phyloP scores from a whole-genome alignment of 2,329 filamentous ascomycete species.

The Paramyrothecium sp. region DNA sequence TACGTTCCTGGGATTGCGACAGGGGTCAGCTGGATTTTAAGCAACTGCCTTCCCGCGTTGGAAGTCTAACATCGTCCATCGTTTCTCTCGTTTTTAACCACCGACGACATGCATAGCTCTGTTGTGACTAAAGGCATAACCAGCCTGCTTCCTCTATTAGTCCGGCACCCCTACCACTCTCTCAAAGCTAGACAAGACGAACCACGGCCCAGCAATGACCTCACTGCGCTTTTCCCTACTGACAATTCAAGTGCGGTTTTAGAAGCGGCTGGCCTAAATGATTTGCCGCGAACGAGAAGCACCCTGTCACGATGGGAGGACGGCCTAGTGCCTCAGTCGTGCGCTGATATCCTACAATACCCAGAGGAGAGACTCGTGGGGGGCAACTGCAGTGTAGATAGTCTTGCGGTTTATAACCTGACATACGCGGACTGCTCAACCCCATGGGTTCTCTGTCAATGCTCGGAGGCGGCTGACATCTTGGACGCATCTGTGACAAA shows the following conservation, averaged over 20 bases:
- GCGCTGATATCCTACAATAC: constrained; percentile 2
- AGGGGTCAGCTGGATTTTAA: background rate
- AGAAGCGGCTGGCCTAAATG: constrained; percentile 1
- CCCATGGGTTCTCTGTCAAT: constrained; percentile 1
- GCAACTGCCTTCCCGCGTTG: background rate
- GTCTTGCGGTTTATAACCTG: background rate
- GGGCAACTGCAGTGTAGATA: background rate
- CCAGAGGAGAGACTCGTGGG: background rate
- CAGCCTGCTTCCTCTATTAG: constrained; percentile 2
- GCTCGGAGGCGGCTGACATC: background rate
- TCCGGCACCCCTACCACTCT: background rate
- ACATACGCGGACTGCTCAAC: constrained; percentile 1
- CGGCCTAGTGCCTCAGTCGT: constrained; percentile 1
- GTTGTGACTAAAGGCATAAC: background rate
- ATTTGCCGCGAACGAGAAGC: background rate
- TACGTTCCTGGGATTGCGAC: background rate
- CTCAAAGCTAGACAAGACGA: constrained; percentile 1
- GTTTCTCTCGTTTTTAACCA: background rate
- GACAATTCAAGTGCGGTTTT: constrained; percentile 3
- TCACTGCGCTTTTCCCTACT: background rate
- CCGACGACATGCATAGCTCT: constrained; percentile 1
- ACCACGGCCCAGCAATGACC: constrained; percentile 1
- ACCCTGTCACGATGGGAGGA: constrained; percentile 1
- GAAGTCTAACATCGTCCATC: background rate
- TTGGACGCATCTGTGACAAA: background rate